Evolutionary conservation across 140 eudicot genomes (phyloP), one percentile per base, ranked within the genome.

Genomic region (Bidens hawaiensis): DNA sequence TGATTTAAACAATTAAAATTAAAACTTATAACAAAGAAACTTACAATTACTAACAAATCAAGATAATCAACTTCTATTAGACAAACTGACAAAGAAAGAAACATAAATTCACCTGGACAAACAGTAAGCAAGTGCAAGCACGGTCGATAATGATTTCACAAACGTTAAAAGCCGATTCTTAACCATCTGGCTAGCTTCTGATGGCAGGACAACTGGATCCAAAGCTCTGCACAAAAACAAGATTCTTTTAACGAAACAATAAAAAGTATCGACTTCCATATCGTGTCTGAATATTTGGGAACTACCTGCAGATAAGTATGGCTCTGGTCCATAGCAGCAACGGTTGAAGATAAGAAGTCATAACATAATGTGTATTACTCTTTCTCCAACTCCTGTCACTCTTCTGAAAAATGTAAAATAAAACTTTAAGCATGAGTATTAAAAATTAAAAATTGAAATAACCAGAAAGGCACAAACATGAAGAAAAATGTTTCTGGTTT

Each of bases 41-140:
- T 42, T 25, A 6, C 53, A 45, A 24, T 51, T 11, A 52, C 27
- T 17, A 57, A 50, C 66, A 9, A 50, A 75, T 28, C 15, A 7
- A 27, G 48, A 51, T 38, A 45, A 45, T 1, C 23, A 45, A 45
- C 51, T 16, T 10, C 51, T 15, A 45, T 45, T 16, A 48, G n/a
- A 31, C 9, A 6, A 36, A 8, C 13, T 51, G 14, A 49, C 41
- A 30, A 17, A 25, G 4, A 18, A 24, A 8, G 51, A 64, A 60
- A 28, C 24, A 78, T 1, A 26, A 48, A 72, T 67, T 75, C 50
- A 83, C 96, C 96, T 82, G 69, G 98, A 91, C 64, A 91, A 72
- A 74, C 95, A 91, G 65, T 76, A 82, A 47, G 98, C 95, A 75
- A 85, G 81, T 53, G 96, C 94, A 73, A 91, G 74, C 53, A 91